Evolutionary conservation across 192 early-diverging fungal genomes (phyloP).

Genomic region (Lobosporangium transversale): DNA sequence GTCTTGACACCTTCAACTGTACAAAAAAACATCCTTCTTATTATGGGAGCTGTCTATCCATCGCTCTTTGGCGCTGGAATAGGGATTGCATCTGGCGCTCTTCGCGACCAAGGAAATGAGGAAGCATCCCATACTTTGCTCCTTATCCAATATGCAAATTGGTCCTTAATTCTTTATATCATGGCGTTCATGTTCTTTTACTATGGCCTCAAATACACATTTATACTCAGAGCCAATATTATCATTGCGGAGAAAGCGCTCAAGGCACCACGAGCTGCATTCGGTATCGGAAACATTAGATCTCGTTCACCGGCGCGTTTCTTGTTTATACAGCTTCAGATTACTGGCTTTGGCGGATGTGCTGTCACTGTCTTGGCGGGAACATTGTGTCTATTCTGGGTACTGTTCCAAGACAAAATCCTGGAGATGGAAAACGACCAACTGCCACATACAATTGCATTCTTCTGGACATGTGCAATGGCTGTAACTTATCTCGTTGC

Average conservation of each 20-base stretch:
- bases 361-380: constrained; percentile 25
- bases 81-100: constrained; percentile 15
- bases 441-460: constrained; percentile 12
- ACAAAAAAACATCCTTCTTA: constrained; percentile 34
- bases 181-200: constrained; percentile 37
- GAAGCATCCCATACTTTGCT: not conserved
- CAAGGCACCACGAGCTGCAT: constrained; percentile 31
- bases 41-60: constrained; percentile 17
- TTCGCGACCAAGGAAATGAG: constrained; percentile 11
- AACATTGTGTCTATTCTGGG: constrained; percentile 19
- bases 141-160: constrained; percentile 23
- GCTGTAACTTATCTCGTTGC: constrained; percentile 16
- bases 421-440: constrained; percentile 1
- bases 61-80: not conserved
- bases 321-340: constrained; percentile 34
- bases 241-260: constrained; percentile 44
- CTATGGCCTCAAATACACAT: constrained; percentile 49
- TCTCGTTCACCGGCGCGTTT: constrained; percentile 39
- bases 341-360: constrained; percentile 38
- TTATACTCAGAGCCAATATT: constrained; percentile 47
- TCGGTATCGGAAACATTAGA: constrained; percentile 34
- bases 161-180: constrained; percentile 13
- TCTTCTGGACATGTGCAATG: constrained; percentile 43
- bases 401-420: constrained; percentile 12
- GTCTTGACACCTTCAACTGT: constrained; percentile 29